Conservation (phyloP, 1,284 basidiomycete species). For the Fomitopsis schrenkii region DNA sequence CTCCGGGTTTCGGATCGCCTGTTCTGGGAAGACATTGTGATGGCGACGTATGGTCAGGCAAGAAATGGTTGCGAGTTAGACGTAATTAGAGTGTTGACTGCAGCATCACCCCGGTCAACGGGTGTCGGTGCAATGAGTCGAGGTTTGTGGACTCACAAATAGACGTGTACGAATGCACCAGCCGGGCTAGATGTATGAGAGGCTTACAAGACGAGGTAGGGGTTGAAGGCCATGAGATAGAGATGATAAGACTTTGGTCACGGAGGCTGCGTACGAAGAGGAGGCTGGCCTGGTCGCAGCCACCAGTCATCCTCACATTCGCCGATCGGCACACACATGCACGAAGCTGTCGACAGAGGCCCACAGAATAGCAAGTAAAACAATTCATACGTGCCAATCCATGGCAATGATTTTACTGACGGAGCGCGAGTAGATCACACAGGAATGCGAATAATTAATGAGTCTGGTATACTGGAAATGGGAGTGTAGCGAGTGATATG, state of each 20-base stretch:
- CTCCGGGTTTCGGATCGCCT: neutral
- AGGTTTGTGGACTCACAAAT: neutral
- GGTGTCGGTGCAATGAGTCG: too few species aligned
- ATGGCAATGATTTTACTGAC: neutral
- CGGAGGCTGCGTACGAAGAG: too few species aligned
- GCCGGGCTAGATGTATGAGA: neutral
- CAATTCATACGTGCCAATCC: neutral
- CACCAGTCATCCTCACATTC: too few species aligned
- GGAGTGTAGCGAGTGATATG: slow-evolving; percentile 7
- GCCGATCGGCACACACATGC: too few species aligned
- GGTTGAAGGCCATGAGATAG: neutral
- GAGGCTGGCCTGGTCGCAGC: too few species aligned
- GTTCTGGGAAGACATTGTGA: neutral
- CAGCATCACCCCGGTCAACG: neutral
- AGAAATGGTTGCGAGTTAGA: neutral
- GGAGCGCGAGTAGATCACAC: neutral
- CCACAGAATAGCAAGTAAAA: too few species aligned
- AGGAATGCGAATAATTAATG: neutral
- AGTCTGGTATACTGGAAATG: slow-evolving; percentile 8
- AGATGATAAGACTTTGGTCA: neutral
- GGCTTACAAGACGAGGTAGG: neutral
- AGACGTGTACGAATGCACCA: neutral
- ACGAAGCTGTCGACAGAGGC: too few species aligned
- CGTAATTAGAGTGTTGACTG: neutral
- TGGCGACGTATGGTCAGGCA: neutral